Evolutionary conservation across 148 eudicot species (phyloP).

Genomic region (Vaccinium macrocarpon): DNA sequence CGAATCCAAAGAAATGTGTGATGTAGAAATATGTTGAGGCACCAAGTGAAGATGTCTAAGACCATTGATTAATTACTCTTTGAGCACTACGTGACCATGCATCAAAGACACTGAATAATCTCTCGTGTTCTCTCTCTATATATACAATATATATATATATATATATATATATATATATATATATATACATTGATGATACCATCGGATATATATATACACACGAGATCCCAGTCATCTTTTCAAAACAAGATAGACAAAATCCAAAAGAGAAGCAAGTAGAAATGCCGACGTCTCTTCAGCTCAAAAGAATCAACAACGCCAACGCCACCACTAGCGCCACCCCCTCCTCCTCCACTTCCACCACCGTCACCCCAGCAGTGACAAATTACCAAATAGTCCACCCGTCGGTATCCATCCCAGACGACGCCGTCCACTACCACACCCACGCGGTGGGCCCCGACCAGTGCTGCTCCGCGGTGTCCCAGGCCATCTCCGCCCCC

Average conservation of each 20-base stretch:
- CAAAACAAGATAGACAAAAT: background rate
- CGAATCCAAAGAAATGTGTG: too few species aligned
- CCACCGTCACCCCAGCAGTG: slow-evolving; percentile 2
- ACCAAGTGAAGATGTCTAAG: too few species aligned
- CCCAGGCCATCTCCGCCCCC: slow-evolving; percentile 51
- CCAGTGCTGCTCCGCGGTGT: slow-evolving; percentile 62
- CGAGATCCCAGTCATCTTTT: background rate
- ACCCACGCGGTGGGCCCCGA: slow-evolving; percentile 40
- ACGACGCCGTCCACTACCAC: slow-evolving; percentile 44
- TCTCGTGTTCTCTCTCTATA: background rate
- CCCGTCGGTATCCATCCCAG: slow-evolving; percentile 31
- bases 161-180: background rate
- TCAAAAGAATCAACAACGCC: slow-evolving; percentile 33
- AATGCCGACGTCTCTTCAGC: slow-evolving; percentile 61
- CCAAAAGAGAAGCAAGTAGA: background rate
- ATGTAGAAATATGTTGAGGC: too few species aligned
- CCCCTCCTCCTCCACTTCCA: background rate
- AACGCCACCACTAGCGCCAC: slow-evolving; percentile 18
- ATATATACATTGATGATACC: background rate
- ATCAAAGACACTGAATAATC: background rate
- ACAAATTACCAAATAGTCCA: slow-evolving; percentile 14
- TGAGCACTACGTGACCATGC: background rate
- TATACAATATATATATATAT: background rate
- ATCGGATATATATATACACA: background rate
- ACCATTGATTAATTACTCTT: too few species aligned